Percentiles rank a stretch among this genome's conserved stretches.
Evolutionary conservation across 768 basidiomycete genomes (phyloP).

Genomic region (Pholiota microspora): DNA sequence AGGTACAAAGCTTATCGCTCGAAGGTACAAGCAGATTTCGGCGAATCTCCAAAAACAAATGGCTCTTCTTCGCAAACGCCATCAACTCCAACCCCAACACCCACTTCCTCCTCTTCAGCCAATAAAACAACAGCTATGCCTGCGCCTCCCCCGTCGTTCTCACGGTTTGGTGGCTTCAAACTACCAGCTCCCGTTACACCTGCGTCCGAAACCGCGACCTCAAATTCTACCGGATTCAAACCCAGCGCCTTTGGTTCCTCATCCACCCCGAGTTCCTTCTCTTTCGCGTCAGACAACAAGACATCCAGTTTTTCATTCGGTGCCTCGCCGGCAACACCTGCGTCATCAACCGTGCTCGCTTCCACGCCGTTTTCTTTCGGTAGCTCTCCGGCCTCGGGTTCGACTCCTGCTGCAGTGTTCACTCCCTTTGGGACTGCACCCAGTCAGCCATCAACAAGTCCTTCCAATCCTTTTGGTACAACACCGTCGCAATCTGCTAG

Average conservation of each 20-base stretch:
- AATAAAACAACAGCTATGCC: conserved; percentile 9
- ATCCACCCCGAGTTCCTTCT: conserved; percentile 15
- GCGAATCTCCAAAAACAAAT: conserved; percentile 25
- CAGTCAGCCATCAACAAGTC: background rate
- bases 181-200: conserved; percentile 1
- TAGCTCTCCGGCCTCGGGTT: conserved; percentile 3
- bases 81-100: background rate
- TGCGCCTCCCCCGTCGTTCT: conserved; percentile 28
- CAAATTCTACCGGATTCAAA: conserved; percentile 8
- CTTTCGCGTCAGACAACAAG: conserved; percentile 9
- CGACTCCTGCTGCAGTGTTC: conserved; percentile 7
- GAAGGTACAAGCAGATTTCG: conserved; percentile 55
- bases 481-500: background rate
- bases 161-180: conserved; percentile 26
- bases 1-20: conserved; percentile 58
- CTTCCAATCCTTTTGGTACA: conserved; percentile 5
- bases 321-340: conserved; percentile 5
- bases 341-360: conserved; percentile 5
- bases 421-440: conserved; percentile 2
- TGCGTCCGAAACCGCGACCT: background rate
- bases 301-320: conserved; percentile 9
- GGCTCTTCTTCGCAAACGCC: conserved; percentile 5
- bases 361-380: conserved; percentile 11
- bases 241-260: conserved; percentile 13
- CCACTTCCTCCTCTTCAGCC: background rate